Evolutionary conservation across 805 yeast genomes (phyloP).

Genomic region (Ogataea sp.): DNA sequence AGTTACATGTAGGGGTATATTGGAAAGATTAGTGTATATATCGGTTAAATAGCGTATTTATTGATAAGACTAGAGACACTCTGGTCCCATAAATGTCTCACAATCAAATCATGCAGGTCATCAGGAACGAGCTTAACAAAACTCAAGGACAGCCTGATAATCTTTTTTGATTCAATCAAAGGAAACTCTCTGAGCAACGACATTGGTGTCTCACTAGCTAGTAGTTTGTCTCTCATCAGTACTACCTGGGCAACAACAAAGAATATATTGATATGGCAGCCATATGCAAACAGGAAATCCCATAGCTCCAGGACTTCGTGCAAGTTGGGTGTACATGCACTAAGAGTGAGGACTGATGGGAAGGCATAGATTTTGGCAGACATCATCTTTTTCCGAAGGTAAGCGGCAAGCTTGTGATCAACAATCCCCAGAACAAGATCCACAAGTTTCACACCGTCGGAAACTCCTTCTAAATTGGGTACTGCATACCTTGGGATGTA

Average conservation of each 20-base stretch:
- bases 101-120: constrained; percentile 51
- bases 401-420: constrained; percentile 61
- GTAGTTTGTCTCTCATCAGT: constrained; percentile 53
- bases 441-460: constrained; percentile 66
- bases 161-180: constrained; percentile 57
- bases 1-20: no score
- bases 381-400: constrained; percentile 53
- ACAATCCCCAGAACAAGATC: constrained; percentile 64
- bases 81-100: constrained; percentile 54
- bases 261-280: constrained; percentile 78
- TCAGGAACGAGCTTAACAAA: constrained; percentile 71
- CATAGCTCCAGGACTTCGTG: constrained; percentile 68
- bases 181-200: constrained; percentile 67
- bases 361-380: constrained; percentile 85
- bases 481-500: constrained; percentile 74
- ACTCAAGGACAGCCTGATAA: constrained; percentile 71
- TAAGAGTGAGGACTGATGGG: constrained; percentile 72
- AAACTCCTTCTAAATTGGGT: constrained; percentile 74
- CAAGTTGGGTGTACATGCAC: constrained; percentile 85
- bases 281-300: constrained; percentile 90
- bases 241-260: constrained; percentile 80
- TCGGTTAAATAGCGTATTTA: constrained; percentile 6
- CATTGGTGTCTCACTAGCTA: constrained; percentile 65
- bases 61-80: constrained; percentile 21
- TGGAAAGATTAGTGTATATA: no score